Base-by-base conservation (phyloP, 106 monocot genomes). In the Acanthochlamys bracteata region DNA sequence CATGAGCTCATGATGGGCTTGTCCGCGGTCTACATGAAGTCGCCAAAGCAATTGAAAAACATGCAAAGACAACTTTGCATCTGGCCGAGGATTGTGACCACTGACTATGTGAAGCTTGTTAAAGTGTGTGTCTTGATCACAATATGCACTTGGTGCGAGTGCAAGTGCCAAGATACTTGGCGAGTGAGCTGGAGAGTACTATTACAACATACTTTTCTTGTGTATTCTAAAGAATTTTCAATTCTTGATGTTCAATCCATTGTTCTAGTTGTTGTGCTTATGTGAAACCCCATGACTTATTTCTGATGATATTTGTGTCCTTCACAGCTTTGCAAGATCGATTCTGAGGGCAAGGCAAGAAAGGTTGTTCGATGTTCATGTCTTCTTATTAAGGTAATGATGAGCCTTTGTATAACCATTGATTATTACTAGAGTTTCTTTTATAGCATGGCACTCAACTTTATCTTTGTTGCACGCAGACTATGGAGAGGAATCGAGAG, bases 71-170 rank as follows among this genome's bases (percentile, higher is more conserved):
- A 84, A 57, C 77, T 89, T 11, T 89, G 89, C 45, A 43, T 89
- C 71, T 89, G 25, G 85, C 89, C 9, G 85, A 89, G 71, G 85
- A 82, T 49, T 89, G 89, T 20, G 71, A 89, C 74, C 89, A 89
- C 89, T 14, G 85, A 89, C 47, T 89, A 89, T 69, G 79, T 85
- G 21, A 89, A 89, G 67, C 53, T 89, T 49, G 85, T 89, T 27
- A 89, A 89, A 59, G 85, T 85, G 85, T 52, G 85, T n/a, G n/a
- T n/a, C n/a, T n/a, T n/a, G n/a, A n/a, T n/a, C n/a, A n/a, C n/a
- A n/a, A n/a, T n/a, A n/a, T 89, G 3, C 82, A 85, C 65, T 68
- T 89, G 59, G 69, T 89, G 4, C 74, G 85, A 0, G 85, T 89
- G 16, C 89, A 14, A 77, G 71, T 42, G 82, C 89, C 13, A 89